Evolutionary conservation across 176 grass and related monocot species (phyloP), one percentile per base, ranked within the genome.

Genomic region (Echinochloa phyllopogon): DNA sequence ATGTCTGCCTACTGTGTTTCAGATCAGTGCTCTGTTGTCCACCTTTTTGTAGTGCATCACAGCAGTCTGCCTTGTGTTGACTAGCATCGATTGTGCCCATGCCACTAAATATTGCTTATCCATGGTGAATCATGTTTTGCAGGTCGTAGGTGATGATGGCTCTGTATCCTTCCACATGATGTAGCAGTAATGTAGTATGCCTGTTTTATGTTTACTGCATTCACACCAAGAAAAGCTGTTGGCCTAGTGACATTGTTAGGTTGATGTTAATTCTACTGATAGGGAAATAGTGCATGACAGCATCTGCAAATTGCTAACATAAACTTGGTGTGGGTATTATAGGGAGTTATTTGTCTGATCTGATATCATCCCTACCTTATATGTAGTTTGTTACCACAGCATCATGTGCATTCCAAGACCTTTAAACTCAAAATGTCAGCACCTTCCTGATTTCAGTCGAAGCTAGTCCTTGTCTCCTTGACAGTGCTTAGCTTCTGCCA

Each of bases 131-230:
- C 47, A 51, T 81, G 20, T 72, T 58, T 55, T 84, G 88, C 93
- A 98, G 96, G 93, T 98, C 41, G 90, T 94, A 55, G 78, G 91
- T 10, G 87, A 95, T 76, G 96, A 92, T 86, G 96, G 96, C 80
- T 95, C 91, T 87, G 96, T 98, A 95, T 98, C 96, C 47, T 92
- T 78, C 24, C 51, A 65, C 25, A 56, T 63, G 10, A 29, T 81
- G 8, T 64, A 70, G 1, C 65, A 40, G 33, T 80, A 55, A 53
- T 51, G 36, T 65, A 36, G 11, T 74, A 15, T 73, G 6, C 33
- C 13, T 17, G 8, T 8, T 74, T 74, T 51, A 43, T 44, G 20
- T 16, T 4, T 62, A 10, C 41, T 73, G n/a, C 45, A 15, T 39
- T 64, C 33, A 17, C 41, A 6, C 8, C 29, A 24, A 48, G 52